These are phyloP conservation scores for Cocos nucifera DNA, from an alignment of 176 grass and related monocot species.

Conservation along the genomic window DNA sequence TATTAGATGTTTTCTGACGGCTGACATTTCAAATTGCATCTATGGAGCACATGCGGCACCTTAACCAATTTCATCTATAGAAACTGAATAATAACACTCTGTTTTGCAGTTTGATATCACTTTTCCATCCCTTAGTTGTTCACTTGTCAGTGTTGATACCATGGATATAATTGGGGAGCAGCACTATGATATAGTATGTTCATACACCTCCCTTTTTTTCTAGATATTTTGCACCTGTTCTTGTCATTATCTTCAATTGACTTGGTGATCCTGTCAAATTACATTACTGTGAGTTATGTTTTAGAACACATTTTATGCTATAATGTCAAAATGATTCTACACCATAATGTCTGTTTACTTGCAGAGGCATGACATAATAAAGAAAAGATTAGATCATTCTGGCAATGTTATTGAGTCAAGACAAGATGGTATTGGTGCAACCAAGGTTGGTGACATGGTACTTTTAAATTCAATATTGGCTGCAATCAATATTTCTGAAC, in stretches of 20 bases:
- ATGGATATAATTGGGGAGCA: conserved; percentile 89
- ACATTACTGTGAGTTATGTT: too few species aligned
- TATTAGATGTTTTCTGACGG: too few species aligned
- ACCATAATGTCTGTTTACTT: conserved; percentile 15
- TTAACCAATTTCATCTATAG: too few species aligned
- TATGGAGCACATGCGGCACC: too few species aligned
- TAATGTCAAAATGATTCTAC: too few species aligned
- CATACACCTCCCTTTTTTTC: conserved; percentile 5
- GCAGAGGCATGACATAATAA: conserved; percentile 95
- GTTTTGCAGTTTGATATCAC: conserved; percentile 87
- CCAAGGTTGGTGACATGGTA: conserved; percentile 58
- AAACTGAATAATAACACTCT: conserved; percentile 23
- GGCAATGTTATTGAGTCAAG: conserved; percentile 79
- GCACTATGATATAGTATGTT: conserved; percentile 79
- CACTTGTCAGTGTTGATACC: conserved; percentile 88
- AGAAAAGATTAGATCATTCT: conserved; percentile 58
- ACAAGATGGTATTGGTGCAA: conserved; percentile 73
- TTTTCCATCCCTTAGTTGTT: conserved; percentile 78
- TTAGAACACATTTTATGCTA: too few species aligned
- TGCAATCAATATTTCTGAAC: too few species aligned
- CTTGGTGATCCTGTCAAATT: too few species aligned
- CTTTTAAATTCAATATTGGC: too few species aligned
- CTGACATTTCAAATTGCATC: too few species aligned
- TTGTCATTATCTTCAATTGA: too few species aligned
- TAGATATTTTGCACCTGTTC: too few species aligned